Conservation (phyloP, 768 basidiomycete genomes). For the Grammothele lineata region DNA sequence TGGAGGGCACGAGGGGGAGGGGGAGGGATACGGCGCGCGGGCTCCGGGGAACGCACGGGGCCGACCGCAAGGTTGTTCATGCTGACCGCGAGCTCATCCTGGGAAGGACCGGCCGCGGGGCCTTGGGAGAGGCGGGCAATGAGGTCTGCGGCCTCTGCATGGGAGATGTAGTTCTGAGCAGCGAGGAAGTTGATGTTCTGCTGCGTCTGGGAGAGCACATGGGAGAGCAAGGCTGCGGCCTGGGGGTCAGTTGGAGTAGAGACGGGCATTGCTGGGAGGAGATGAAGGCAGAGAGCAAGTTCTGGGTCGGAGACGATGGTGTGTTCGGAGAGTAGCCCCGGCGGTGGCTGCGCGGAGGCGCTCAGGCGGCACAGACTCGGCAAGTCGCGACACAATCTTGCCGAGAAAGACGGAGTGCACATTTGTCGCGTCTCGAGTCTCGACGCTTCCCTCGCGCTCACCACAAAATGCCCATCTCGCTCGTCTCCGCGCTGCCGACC, state of each 20-base stretch:
- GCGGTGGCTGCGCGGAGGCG: too few species aligned
- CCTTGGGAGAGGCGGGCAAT: constrained; percentile 32
- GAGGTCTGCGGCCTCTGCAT: constrained; percentile 37
- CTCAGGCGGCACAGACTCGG: too few species aligned
- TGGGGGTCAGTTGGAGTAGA: constrained; percentile 22
- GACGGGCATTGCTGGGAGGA: constrained; percentile 10
- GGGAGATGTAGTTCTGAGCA: constrained; percentile 37
- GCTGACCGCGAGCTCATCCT: constrained; percentile 9
- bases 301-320: not conserved
- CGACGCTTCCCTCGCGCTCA: not conserved
- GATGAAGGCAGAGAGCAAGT: constrained; percentile 1
- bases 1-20: constrained; percentile 17
- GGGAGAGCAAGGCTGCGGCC: constrained; percentile 48
- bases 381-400: too few species aligned
- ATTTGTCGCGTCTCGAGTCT: too few species aligned
- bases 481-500: constrained; percentile 39
- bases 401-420: too few species aligned
- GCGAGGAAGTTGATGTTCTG: constrained; percentile 45
- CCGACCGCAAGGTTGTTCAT: constrained; percentile 18
- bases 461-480: constrained; percentile 13
- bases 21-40: constrained; percentile 17
- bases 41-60: constrained; percentile 7
- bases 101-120: constrained; percentile 1
- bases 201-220: constrained; percentile 44
- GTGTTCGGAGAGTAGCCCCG: too few species aligned